phyloP scores from a whole-genome alignment of 2,329 filamentous ascomycete genomes.

The Colletotrichum sp. region DNA sequence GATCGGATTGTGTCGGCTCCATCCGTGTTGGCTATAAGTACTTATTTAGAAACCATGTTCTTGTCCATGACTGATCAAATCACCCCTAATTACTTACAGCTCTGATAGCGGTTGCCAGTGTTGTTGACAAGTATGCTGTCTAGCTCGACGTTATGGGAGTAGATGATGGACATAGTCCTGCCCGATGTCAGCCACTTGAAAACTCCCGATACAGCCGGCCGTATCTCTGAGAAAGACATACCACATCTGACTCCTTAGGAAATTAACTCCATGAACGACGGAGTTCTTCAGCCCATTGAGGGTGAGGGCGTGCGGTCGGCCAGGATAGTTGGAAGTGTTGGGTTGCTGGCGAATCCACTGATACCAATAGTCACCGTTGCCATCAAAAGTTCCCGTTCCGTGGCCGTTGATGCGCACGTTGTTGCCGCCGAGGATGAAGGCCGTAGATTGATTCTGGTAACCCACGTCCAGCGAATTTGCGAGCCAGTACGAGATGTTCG shows the following conservation, averaged over 20 bases:
- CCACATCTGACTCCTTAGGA: conserved; percentile 59
- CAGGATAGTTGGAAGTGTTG: conserved; percentile 39
- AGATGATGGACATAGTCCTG: conserved; percentile 48
- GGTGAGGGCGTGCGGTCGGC: conserved; percentile 54
- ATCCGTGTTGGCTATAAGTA: conserved; percentile 30
- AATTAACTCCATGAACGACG: conserved; percentile 46
- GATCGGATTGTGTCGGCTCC: conserved; percentile 31
- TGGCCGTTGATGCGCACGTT: conserved; percentile 48
- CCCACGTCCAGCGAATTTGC: conserved; percentile 45
- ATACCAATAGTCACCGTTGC: conserved; percentile 60
- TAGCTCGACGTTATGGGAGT: conserved; percentile 43
- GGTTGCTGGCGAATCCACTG: conserved; percentile 36
- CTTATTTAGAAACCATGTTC: neutral
- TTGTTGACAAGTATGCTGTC: conserved; percentile 54
- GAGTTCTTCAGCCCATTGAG: conserved; percentile 49
- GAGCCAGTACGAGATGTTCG: conserved; percentile 49
- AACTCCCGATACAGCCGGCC: fast-evolving
- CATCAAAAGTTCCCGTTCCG: conserved; percentile 51
- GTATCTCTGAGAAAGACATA: conserved; percentile 17
- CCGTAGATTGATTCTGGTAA: conserved; percentile 52
- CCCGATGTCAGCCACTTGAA: neutral
- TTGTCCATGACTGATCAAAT: neutral
- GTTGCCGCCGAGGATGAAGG: conserved; percentile 51
- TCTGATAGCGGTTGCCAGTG: conserved; percentile 29
- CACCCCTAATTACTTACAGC: conserved; percentile 6